Evolutionary conservation across 768 basidiomycete genomes (phyloP).

Genomic region (Clavulina sp.): DNA sequence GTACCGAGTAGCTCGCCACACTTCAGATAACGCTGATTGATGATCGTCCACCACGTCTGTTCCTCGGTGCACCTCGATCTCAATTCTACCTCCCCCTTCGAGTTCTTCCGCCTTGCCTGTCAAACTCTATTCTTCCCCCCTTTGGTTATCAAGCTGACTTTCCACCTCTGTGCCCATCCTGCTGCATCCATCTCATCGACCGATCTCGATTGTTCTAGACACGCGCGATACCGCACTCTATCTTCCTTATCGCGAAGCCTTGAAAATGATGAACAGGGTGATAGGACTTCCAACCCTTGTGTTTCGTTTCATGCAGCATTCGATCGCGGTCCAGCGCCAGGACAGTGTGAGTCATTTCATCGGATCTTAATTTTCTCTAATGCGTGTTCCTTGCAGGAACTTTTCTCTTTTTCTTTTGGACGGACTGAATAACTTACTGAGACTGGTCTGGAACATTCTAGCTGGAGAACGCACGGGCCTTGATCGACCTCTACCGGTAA

Average conservation of each 20-base stretch:
- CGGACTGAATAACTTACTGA: not conserved
- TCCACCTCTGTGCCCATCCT: constrained; percentile 29
- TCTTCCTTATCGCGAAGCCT: constrained; percentile 58
- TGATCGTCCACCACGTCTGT: no score
- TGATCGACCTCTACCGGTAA: constrained; percentile 8
- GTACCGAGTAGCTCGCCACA: no score
- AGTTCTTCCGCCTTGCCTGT: no score
- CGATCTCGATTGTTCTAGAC: constrained; percentile 13
- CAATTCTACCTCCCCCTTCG: no score
- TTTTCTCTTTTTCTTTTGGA: not conserved
- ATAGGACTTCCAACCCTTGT: constrained; percentile 62
- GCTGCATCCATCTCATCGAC: not conserved
- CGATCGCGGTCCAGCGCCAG: constrained; percentile 52
- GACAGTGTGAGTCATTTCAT: constrained; percentile 41
- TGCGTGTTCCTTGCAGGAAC: not conserved
- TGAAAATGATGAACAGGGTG: constrained; percentile 41
- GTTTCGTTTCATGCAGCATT: constrained; percentile 68
- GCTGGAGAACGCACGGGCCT: constrained; percentile 60
- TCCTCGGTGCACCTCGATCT: no score
- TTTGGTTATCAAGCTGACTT: constrained; percentile 71
- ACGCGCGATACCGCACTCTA: constrained; percentile 73
- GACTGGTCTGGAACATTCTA: constrained; percentile 16
- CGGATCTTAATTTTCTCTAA: constrained; percentile 4
- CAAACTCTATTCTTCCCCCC: constrained; percentile 1
- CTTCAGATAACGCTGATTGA: no score